Evolutionary conservation across 1,284 basidiomycete genomes (phyloP), one percentile per base, ranked within the genome.

Genomic region (Trichosporon inkin): DNA sequence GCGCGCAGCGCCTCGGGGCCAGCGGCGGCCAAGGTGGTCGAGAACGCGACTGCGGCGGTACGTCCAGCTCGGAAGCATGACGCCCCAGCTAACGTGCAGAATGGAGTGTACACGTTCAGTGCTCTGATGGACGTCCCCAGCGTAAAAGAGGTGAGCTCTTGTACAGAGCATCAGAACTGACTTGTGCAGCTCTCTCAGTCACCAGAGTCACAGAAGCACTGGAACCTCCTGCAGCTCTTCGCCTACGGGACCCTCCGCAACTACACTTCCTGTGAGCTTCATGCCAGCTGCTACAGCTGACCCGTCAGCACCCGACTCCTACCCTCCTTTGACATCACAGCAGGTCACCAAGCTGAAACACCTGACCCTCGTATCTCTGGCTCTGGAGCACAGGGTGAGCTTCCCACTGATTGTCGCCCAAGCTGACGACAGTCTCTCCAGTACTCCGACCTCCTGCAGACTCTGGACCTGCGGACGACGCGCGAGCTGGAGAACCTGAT

Each of bases 401-500:
- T 19, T 6, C 2, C 10, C 11, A 8, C 53, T 10, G 17, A 39
- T 10, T n/a, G n/a, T n/a, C 7, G 6, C 32, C 16, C 17, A 4
- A 19, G 11, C 60, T 61, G 24, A 61, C 60, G 6, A 37, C 34
- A 74, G 73, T 67, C 68, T 11, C 62, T 74, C 6, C 56, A 65
- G 3, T 75, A 76, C 56, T 40, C 68, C 20, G 54, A 65, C 17
- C 55, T 77, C 19, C 38, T 67, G 14, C 22, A 56, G 3, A 39
- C 56, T 1, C 83, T 97, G 17, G 83, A 89, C 51, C 83, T 92
- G 73, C 81, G 84, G 2, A 86, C 84, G 1, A 85, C 91, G 56
- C 86, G 91, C 54, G 88, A 90, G 64, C 84, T 98, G 4, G 95
- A 98, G 75, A 93, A 97, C 75, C 84, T 96, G 64, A 89, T 97